phyloP scores from a whole-genome alignment of 106 monocot species.

The Dendrobium huoshanense region DNA sequence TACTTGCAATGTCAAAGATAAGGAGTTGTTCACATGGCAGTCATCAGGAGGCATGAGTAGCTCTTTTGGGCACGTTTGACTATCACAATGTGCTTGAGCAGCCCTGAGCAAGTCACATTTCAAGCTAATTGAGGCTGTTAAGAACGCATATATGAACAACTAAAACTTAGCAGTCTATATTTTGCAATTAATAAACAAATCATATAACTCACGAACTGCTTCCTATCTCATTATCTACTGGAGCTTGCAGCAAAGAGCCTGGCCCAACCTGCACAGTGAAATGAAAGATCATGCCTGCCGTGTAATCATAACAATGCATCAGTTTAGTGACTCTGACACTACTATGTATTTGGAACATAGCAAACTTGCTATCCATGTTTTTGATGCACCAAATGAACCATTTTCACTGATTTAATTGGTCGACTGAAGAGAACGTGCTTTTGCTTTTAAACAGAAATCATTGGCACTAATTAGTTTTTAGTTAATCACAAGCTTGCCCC shows the following conservation, averaged over 20 bases:
- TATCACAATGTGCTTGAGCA: conserved; percentile 54
- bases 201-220: conserved; percentile 66
- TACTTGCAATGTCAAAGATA: conserved; percentile 84
- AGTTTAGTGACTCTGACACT: not conserved
- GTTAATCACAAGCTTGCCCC: not conserved
- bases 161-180: not conserved
- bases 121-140: not conserved
- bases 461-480: not conserved
- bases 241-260: conserved; percentile 86
- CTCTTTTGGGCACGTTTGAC: conserved; percentile 77
- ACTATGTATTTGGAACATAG: not conserved
- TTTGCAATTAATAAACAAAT: not conserved
- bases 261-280: conserved; percentile 61
- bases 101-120: conserved; percentile 40
- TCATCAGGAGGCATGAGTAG: conserved; percentile 88
- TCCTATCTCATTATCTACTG: conserved; percentile 51
- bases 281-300: not conserved
- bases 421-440: not conserved
- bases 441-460: conserved; percentile 1
- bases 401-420: not conserved
- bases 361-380: not conserved
- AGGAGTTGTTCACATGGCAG: conserved; percentile 83
- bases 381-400: not conserved
- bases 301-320: not conserved
- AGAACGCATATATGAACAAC: not conserved